Conservation (phyloP, 306 rosid species). For the Castanea mollissima region DNA sequence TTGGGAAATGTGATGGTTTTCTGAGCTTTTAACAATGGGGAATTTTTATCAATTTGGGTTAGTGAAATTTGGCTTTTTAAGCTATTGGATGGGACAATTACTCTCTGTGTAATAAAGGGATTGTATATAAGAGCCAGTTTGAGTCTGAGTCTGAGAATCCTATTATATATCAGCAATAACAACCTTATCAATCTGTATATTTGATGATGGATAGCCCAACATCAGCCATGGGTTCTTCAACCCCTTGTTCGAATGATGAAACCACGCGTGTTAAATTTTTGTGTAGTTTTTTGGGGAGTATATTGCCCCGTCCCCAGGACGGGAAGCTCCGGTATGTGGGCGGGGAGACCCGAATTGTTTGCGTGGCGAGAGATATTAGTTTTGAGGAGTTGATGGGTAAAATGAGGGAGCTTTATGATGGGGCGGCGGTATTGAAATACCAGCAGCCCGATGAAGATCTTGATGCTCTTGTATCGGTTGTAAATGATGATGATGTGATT, state of each 20-base stretch:
- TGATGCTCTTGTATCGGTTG: slow-evolving; percentile 95
- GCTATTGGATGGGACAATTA: slow-evolving; percentile 37
- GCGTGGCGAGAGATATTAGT: slow-evolving; percentile 58
- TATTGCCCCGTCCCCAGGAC: slow-evolving; percentile 98
- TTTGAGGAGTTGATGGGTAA: slow-evolving; percentile 88
- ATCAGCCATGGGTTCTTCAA: slow-evolving; percentile 29
- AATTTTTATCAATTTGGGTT: slow-evolving; percentile 7
- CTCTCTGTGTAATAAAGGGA: slow-evolving; percentile 58
- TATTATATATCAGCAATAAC: slow-evolving; percentile 39
- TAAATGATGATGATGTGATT: slow-evolving; percentile 88
- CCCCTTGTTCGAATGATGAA: slow-evolving; percentile 51
- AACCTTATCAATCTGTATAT: slow-evolving; percentile 29
- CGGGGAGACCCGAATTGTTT: slow-evolving; percentile 95
- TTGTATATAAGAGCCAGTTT: slow-evolving; percentile 49
- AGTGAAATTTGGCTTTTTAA: slow-evolving; percentile 15
- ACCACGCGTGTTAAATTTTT: slow-evolving; percentile 77
- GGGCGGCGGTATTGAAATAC: slow-evolving; percentile 77
- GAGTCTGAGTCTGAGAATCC: slow-evolving; percentile 25
- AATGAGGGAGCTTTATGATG: slow-evolving; percentile 88
- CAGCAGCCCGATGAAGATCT: slow-evolving; percentile 99
- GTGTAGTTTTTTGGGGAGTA: slow-evolving; percentile 84
- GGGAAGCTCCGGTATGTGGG: slow-evolving; percentile 95
- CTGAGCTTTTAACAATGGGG: slow-evolving; percentile 28
- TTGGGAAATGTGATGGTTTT: slow-evolving; percentile 20
- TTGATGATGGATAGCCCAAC: slow-evolving; percentile 72